phyloP scores from a whole-genome alignment of 805 yeast species.

The Wilhelminamyces savonicus region DNA sequence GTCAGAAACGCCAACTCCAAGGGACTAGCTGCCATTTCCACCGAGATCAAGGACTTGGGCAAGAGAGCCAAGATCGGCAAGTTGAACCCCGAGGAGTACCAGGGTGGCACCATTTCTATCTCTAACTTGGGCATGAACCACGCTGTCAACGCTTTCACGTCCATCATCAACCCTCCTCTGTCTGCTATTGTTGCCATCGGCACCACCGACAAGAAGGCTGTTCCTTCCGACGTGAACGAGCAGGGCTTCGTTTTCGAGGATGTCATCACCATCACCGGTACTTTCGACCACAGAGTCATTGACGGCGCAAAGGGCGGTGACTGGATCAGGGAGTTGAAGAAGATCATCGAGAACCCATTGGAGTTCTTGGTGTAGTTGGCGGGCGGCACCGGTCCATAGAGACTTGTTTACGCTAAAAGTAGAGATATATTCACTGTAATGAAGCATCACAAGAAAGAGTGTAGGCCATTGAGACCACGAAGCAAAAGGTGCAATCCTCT shows the following conservation, averaged over 20 bases:
- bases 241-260: constrained; percentile 91
- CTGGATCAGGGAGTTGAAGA: constrained; percentile 88
- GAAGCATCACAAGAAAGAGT: no score
- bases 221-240: constrained; percentile 86
- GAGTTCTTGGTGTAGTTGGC: constrained; percentile 80
- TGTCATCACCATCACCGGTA: constrained; percentile 86
- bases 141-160: constrained; percentile 89
- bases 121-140: constrained; percentile 98
- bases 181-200: constrained; percentile 91
- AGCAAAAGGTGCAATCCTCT: no score
- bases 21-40: constrained; percentile 80
- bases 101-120: constrained; percentile 98
- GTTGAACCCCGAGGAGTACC: constrained; percentile 93
- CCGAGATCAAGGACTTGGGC: constrained; percentile 84
- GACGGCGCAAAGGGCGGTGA: constrained; percentile 99
- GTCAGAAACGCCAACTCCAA: constrained; percentile 81
- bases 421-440: no score
- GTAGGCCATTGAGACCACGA: no score
- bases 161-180: constrained; percentile 98
- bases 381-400: no score
- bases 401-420: no score
- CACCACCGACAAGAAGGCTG: constrained; percentile 85
- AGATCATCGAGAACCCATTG: constrained; percentile 90
- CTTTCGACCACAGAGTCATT: constrained; percentile 95
- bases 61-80: constrained; percentile 94